Conservation (phyloP, 768 basidiomycete species). For the Kwoniella sp. region DNA sequence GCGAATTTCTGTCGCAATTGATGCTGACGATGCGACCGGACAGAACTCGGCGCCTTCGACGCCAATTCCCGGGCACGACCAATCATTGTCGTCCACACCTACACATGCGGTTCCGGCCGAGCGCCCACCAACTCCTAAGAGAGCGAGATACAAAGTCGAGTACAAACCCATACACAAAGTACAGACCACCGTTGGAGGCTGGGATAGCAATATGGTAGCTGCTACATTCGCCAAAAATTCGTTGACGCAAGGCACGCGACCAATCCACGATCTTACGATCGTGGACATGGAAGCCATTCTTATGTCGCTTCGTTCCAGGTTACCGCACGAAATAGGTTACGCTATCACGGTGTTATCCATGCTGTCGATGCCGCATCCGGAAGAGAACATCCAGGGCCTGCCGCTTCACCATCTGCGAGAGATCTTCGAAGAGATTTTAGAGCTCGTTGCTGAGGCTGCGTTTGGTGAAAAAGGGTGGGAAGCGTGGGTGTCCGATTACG, state of each 20-base stretch:
- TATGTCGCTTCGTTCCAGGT: constrained; percentile 86
- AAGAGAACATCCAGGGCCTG: constrained; percentile 48
- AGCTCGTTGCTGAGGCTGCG: constrained; percentile 79
- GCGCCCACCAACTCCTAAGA: constrained; percentile 41
- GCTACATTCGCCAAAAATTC: constrained; percentile 64
- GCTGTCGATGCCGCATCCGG: constrained; percentile 54
- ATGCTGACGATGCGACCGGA: neutral
- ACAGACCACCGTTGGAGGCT: constrained; percentile 75
- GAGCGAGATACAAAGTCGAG: constrained; percentile 76
- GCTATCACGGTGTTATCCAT: constrained; percentile 83
- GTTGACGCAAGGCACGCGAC: constrained; percentile 64
- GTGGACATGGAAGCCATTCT: constrained; percentile 90
- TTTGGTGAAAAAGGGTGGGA: constrained; percentile 60
- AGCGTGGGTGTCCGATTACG: constrained; percentile 43
- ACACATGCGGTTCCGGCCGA: constrained; percentile 6
- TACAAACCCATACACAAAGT: constrained; percentile 80
- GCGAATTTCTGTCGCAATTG: no score
- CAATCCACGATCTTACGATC: constrained; percentile 80
- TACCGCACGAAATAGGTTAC: constrained; percentile 82
- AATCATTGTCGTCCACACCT: neutral
- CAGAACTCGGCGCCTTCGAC: constrained; percentile 24
- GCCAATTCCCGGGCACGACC: constrained; percentile 11
- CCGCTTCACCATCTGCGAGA: constrained; percentile 71
- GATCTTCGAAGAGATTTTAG: constrained; percentile 80
- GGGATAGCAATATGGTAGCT: constrained; percentile 71